A percentile compares a stretch with the other conserved stretches of the same genome.
These are phyloP conservation scores for Sequoia sempervirens DNA, from an alignment of 75 land plant species.

Conservation along the genomic window DNA sequence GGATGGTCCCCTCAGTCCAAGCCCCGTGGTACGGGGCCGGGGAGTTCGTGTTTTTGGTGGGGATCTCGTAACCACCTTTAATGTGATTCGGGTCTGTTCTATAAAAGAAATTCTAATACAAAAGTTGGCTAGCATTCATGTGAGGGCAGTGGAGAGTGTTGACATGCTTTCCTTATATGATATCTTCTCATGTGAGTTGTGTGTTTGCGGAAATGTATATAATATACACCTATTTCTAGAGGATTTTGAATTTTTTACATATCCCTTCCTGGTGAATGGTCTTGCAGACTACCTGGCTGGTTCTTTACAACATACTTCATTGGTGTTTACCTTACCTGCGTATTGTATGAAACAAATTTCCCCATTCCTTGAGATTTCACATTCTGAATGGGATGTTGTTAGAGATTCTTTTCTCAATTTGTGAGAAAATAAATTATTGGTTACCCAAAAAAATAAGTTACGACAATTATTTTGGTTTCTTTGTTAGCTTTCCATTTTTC, in stretches of 20 bases:
- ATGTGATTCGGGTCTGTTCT: no score
- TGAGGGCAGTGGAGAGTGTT: constrained; percentile 70
- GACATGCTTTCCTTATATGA: constrained; percentile 54
- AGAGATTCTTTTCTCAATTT: no score
- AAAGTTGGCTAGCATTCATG: no score
- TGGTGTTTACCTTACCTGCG: constrained; percentile 43
- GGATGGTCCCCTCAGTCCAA: no score
- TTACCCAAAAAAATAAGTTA: no score
- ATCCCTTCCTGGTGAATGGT: constrained; percentile 36
- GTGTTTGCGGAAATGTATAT: constrained; percentile 62
- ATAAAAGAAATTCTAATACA: no score
- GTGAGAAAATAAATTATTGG: no score
- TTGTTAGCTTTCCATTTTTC: no score
- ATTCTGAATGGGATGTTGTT: constrained; percentile 58
- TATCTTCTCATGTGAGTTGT: constrained; percentile 57
- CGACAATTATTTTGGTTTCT: no score
- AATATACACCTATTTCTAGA: constrained; percentile 51
- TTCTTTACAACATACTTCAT: constrained; percentile 52
- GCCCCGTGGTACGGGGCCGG: no score
- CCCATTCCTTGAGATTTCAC: constrained; percentile 71
- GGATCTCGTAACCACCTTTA: no score
- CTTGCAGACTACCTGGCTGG: constrained; percentile 35
- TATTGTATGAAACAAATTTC: constrained; percentile 56
- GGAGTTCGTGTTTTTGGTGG: no score
- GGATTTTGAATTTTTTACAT: constrained; percentile 37